Evolutionary conservation across 192 early-diverging fungal genomes (phyloP).

Genomic region (Pecoramyces ruminantium): DNA sequence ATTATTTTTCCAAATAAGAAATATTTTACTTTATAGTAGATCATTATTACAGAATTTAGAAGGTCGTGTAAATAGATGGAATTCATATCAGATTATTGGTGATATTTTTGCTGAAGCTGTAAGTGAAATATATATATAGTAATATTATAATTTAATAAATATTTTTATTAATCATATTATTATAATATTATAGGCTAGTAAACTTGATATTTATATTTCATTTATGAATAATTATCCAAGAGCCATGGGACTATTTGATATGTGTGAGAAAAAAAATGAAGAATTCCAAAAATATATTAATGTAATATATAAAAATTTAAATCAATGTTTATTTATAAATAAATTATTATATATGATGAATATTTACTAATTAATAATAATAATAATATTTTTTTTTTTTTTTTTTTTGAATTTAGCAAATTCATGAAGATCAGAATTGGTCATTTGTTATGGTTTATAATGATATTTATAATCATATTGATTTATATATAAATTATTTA

Average conservation of each 20-base stretch:
- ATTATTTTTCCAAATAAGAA: neutral
- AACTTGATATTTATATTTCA: neutral
- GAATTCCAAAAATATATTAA: neutral
- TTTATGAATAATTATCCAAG: neutral
- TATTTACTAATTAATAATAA: no score
- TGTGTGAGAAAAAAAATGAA: neutral
- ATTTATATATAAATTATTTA: neutral
- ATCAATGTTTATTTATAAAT: no score
- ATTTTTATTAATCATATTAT: neutral
- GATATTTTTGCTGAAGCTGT: neutral
- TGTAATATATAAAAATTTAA: no score
- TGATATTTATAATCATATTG: neutral
- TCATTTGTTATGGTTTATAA: neutral
- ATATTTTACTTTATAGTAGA: neutral
- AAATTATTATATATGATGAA: no score
- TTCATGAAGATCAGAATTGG: neutral
- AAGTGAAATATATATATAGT: no score
- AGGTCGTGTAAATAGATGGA: neutral
- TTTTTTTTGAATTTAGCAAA: neutral
- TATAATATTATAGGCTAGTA: neutral
- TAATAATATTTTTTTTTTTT: no score
- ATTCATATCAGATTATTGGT: neutral
- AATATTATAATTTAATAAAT: neutral
- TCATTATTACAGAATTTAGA: neutral
- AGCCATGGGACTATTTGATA: neutral